A percentile compares a stretch with the other conserved stretches of the same genome.
phyloP scores from a whole-genome alignment of 192 early-diverging fungal genomes.

The Podila clonocystis region DNA sequence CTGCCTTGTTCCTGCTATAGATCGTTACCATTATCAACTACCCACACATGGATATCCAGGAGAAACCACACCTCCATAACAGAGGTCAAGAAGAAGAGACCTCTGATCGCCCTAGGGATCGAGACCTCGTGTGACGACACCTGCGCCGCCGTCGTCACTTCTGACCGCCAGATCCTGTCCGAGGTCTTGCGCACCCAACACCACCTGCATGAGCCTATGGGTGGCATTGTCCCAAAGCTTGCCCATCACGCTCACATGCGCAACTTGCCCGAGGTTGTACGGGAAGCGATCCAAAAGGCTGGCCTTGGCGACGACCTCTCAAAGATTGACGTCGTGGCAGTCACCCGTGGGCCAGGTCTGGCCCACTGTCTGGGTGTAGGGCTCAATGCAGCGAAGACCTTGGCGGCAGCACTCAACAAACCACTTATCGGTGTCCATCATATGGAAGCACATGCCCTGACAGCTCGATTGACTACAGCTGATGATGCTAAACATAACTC shows the following conservation, averaged over 20 bases:
- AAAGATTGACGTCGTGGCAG: slow-evolving; percentile 74
- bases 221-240: slow-evolving; percentile 78
- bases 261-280: slow-evolving; percentile 69
- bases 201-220: slow-evolving; percentile 72
- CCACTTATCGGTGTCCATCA: slow-evolving; percentile 85
- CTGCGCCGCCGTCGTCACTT: slow-evolving; percentile 75
- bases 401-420: slow-evolving; percentile 72
- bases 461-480: slow-evolving; percentile 70
- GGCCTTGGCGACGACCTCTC: slow-evolving; percentile 50
- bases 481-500: slow-evolving; percentile 11
- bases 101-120: slow-evolving; percentile 68
- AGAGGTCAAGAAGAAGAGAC: slow-evolving; percentile 3
- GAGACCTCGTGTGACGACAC: slow-evolving; percentile 88
- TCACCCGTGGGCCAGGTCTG: slow-evolving; percentile 81
- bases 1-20: not conserved
- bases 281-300: slow-evolving; percentile 66
- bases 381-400: slow-evolving; percentile 75
- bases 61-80: not conserved
- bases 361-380: slow-evolving; percentile 74
- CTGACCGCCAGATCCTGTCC: slow-evolving; percentile 69
- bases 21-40: not conserved
- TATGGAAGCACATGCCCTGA: slow-evolving; percentile 87
- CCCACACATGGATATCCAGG: not conserved
- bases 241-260: slow-evolving; percentile 73
- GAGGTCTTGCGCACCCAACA: slow-evolving; percentile 73